These are phyloP conservation scores for Lachancea waltii DNA, from an alignment of 805 yeast species.

Conservation along the genomic window DNA sequence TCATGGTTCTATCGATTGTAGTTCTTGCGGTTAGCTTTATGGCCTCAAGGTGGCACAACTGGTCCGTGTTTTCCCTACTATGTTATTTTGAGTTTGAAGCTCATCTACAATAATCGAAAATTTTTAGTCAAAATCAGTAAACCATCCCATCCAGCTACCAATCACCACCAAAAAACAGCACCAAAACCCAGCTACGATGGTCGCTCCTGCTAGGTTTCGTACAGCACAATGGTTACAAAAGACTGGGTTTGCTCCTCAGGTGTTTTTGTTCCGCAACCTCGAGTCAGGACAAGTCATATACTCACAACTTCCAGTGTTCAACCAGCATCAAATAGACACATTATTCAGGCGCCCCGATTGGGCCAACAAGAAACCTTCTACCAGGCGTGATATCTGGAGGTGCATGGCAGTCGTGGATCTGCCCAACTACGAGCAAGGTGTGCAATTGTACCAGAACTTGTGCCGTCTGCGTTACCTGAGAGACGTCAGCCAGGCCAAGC, in stretches of 20 bases:
- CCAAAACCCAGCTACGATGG: no score
- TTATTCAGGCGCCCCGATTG: constrained; percentile 73
- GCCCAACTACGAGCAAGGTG: constrained; percentile 53
- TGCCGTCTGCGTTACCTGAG: constrained; percentile 69
- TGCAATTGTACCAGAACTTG: constrained; percentile 66
- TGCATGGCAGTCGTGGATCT: constrained; percentile 79
- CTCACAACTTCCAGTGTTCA: constrained; percentile 67
- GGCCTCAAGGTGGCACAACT: no score
- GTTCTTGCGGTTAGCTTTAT: no score
- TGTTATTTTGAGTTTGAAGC: no score
- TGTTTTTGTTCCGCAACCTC: constrained; percentile 73
- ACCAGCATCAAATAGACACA: constrained; percentile 47
- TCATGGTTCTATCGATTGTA: no score
- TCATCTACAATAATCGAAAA: no score
- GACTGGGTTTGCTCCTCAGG: constrained; percentile 73
- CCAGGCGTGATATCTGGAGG: constrained; percentile 85
- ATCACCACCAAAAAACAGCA: no score
- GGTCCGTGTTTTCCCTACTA: no score
- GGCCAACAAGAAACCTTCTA: constrained; percentile 75
- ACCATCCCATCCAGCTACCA: no score
- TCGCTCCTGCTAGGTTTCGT: constrained; percentile 40
- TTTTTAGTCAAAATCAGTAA: not conserved
- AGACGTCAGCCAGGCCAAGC: constrained; percentile 51
- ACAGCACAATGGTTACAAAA: constrained; percentile 50
- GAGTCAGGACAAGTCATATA: constrained; percentile 87